Base-by-base conservation (phyloP, 441 rosid species). In the Erodium texanum region DNA sequence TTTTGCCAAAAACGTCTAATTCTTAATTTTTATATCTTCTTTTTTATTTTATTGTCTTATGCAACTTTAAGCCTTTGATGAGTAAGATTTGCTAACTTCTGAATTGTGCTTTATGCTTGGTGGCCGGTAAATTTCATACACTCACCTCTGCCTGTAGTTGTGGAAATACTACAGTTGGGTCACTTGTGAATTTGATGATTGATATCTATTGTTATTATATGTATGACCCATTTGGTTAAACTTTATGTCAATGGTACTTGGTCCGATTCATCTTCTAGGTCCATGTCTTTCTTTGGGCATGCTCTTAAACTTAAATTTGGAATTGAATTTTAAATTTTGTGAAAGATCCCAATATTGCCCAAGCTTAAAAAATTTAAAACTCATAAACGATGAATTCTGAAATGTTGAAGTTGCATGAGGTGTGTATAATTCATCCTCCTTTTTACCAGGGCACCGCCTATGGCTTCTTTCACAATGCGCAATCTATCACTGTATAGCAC, bases 381-480 rank as follows among this genome's bases (percentile, higher is more conserved):
- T 20, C 12, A 8, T 20, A 23, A 23, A 9, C 4, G 3, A 56
- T 56, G 62, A 19, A 56, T 19, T 56, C 24, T 56, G 14, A 20
- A 20, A 58, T 58, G 27, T 8, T 20, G 23, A 52, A 23, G 22
- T 18, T 52, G 59, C 23, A 7, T 52, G 20, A 52, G 23, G 23
- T 6, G 63, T 59, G 64, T 24, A 2, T 3, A 24, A 24, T 61
- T 12, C 22, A 14, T 24, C 29, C 18, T 62, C 64, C 24, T 62
- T 62, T 62, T 7, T 24, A 62, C 50, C 68, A 94, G 99, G 99
- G 96, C 94, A 66, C 74, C 98, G 66, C 99, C 99, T 23, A 76
- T 94, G 83, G 99, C 98, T 75, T 87, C 97, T 70, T 78, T 94
- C 72, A 94, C 98, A 2, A 88, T 92, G 68, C 92, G 84, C 63